phyloP scores from a whole-genome alignment of 208 protist genomes.

The Leishmania major region DNA sequence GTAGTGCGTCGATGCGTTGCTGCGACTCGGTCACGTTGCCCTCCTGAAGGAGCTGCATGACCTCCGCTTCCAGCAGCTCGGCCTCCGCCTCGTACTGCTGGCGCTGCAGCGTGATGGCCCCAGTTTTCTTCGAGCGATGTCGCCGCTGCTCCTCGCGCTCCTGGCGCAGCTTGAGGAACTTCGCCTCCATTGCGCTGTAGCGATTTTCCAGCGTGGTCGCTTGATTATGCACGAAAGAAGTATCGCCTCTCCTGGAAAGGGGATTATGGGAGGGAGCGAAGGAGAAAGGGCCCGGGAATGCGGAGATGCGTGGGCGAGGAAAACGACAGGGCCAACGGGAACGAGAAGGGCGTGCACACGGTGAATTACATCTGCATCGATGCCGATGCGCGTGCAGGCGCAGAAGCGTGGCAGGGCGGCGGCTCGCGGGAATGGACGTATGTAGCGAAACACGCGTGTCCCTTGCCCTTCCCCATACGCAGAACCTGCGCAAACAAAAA shows the following conservation, averaged over 20 bases:
- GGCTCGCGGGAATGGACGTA: background rate
- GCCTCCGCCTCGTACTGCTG: conserved; percentile 68
- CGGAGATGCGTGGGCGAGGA: background rate
- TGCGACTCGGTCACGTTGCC: conserved; percentile 44
- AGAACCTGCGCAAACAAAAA: background rate
- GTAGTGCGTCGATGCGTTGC: conserved; percentile 45
- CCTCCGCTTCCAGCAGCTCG: conserved; percentile 35
- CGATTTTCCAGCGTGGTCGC: background rate
- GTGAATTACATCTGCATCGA: background rate
- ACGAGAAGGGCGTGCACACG: background rate
- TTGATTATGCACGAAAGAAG: background rate
- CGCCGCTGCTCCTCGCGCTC: conserved; percentile 66
- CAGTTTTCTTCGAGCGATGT: conserved; percentile 41
- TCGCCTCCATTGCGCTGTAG: conserved; percentile 47
- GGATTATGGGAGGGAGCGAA: background rate
- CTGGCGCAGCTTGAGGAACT: conserved; percentile 72
- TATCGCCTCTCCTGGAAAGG: background rate
- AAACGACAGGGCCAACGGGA: background rate
- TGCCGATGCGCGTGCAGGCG: background rate
- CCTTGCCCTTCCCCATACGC: background rate
- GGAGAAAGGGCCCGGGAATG: background rate
- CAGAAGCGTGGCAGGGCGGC: background rate
- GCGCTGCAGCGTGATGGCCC: conserved; percentile 39
- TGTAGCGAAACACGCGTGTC: background rate
- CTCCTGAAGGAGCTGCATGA: conserved; percentile 29